A percentile compares a stretch with the other conserved stretches of the same genome.
Evolutionary conservation across 2,329 filamentous ascomycete genomes (phyloP).

Genomic region (Lasiodiplodia theobromae): DNA sequence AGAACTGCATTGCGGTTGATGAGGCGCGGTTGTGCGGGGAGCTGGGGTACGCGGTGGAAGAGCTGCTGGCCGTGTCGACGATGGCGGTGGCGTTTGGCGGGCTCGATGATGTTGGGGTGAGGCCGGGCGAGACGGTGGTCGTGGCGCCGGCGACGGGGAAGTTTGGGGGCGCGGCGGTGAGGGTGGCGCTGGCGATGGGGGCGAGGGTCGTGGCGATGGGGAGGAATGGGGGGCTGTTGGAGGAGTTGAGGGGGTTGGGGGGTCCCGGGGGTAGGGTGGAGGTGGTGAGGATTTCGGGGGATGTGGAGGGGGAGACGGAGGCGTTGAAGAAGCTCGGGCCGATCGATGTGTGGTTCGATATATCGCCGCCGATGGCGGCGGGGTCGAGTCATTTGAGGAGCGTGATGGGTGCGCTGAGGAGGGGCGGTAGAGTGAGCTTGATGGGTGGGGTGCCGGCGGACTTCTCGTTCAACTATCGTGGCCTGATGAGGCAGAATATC

Average conservation of each 20-base stretch:
- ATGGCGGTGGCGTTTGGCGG: constrained; percentile 53
- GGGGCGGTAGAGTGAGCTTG: constrained; percentile 44
- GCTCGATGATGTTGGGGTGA: constrained; percentile 51
- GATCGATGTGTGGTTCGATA: constrained; percentile 56
- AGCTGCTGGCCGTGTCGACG: constrained; percentile 43
- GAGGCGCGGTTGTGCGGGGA: constrained; percentile 35
- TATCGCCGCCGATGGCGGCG: constrained; percentile 50
- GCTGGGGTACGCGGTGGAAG: constrained; percentile 52
- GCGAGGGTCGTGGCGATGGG: constrained; percentile 61
- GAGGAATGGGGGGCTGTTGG: constrained; percentile 48
- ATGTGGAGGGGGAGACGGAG: constrained; percentile 46
- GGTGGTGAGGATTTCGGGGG: constrained; percentile 52
- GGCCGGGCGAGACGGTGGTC: constrained; percentile 58
- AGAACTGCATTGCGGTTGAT: constrained; percentile 46
- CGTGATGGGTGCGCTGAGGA: constrained; percentile 47
- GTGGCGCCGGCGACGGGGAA: constrained; percentile 59
- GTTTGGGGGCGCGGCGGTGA: constrained; percentile 58
- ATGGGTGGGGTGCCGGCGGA: constrained; percentile 40
- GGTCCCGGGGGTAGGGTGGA: constrained; percentile 38
- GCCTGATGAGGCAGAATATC: constrained; percentile 43
- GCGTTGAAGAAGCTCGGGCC: constrained; percentile 44
- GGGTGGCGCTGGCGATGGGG: constrained; percentile 59
- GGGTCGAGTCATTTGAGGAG: constrained; percentile 51
- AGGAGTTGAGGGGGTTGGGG: constrained; percentile 41
- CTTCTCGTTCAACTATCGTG: constrained; percentile 43